Base-by-base conservation (phyloP, 768 basidiomycete species). In the Agrocybe pediades region DNA sequence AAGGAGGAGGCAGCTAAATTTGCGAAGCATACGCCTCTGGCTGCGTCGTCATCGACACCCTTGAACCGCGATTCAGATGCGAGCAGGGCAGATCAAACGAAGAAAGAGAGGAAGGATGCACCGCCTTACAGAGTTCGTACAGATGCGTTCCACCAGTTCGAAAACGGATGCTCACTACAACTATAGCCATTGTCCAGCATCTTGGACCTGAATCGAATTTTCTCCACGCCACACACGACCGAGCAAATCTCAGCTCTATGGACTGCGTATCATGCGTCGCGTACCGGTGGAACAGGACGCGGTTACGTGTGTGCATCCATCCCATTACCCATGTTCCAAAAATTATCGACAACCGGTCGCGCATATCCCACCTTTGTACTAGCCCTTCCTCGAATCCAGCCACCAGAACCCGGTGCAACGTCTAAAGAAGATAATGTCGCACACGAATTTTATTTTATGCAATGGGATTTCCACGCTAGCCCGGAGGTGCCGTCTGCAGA, bases 231-330 rank as follows among this genome's bases (percentile, higher is more conserved):
- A 0, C 90, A 92, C 66, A 86, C 88, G 2, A 51, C 84, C 5
- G 80, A 82, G 9, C 89, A 92, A 65, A 80, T 99, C 61, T 81
- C 87, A 3, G 79, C 86, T 0, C 77, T 98, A 0, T 98, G 96
- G 96, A 90, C 84, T 2, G 81, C 90, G 0, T 98, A 95, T 64
- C 95, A 98, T 66, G 80, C 84, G 13, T 84, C 89, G 3, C 85
- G 90, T 25, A 88, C 91, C 1, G 78, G 82, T 9, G 86, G 92
- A 0, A 90, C 92, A 0, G 88, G 90, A 15, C 85, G 89, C 29
- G 92, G 91, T 9, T 94, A 82, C 66, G 79, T 98, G 24, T 95
- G 88, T 54, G 96, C 96, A 2, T 76, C 86, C 6, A 78, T 97
- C 16, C 88, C 95, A 1, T 58, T 88, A 47, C 77, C 81, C 6